These are phyloP conservation scores for Rhizoclosmatium sp. DNA, from an alignment of 192 early-diverging fungal genomes.

Conservation along the genomic window DNA sequence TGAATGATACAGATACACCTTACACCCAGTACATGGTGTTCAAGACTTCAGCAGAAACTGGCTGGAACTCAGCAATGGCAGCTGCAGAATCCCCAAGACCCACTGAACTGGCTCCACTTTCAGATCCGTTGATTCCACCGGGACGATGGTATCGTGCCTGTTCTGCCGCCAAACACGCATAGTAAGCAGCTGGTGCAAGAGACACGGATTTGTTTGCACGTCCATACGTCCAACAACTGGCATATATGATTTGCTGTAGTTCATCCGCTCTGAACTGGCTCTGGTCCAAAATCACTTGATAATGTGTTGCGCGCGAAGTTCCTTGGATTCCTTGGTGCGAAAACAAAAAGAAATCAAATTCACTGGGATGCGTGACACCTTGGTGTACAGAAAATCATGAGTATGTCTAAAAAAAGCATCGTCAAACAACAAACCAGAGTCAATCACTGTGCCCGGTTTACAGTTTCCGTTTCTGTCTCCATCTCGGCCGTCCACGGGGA, in stretches of 20 bases:
- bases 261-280: conserved; percentile 77
- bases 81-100: not conserved
- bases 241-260: conserved; percentile 84
- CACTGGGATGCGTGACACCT: conserved; percentile 6
- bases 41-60: not conserved
- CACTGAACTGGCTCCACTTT: not conserved
- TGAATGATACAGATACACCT: no score
- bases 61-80: not conserved
- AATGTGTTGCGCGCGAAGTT: conserved; percentile 87
- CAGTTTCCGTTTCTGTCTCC: conserved; percentile 38
- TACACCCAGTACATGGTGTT: not conserved
- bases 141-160: conserved; percentile 78
- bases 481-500: conserved; percentile 28
- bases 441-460: conserved; percentile 52
- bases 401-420: conserved; percentile 5
- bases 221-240: conserved; percentile 84
- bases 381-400: not conserved
- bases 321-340: conserved; percentile 91
- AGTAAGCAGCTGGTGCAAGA: conserved; percentile 86
- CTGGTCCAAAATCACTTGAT: conserved; percentile 87
- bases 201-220: conserved; percentile 89
- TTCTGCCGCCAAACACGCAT: conserved; percentile 85
- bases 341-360: conserved; percentile 67
- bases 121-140: not conserved
- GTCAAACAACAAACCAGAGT: conserved; percentile 30